Base-by-base conservation (phyloP, 208 protist genomes). In the Leishmania mexicana region DNA sequence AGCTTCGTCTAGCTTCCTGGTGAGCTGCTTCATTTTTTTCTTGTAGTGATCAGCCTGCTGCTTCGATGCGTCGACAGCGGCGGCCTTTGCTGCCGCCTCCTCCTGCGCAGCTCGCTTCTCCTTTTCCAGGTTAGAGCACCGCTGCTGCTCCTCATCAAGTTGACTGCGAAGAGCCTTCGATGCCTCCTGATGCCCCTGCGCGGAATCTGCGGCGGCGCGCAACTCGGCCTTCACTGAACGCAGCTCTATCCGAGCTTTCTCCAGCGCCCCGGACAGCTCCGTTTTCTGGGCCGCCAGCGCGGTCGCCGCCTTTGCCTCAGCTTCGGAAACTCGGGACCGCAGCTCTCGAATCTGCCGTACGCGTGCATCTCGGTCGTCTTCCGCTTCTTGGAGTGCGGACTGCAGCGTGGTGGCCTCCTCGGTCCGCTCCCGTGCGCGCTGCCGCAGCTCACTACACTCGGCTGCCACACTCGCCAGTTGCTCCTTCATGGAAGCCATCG, bases 341-440 rank as follows among this genome's bases (percentile, higher is more conserved):
- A 83, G 57, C 24, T 78, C 75, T 17, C 31, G 74, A 60, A 79
- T 49, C 75, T 79, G 80, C 8, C 64, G 80, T 24, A 58, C 51
- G 47, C 47, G 49, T 21, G 72, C 76, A 64, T 85, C 81, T n/a
- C 77, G 77, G 42, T 85, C 77, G 10, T 62, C 76, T 45, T 81
- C 76, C 0, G 51, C 51, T 17, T 80, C 75, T 54, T 81, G 67
- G 2, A 85, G 76, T 28, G 75, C 76, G 11, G 42, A 60, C 45
- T 77, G 42, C 28, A 85, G 53, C 13, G 68, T 74, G 24, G 60
- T 64, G 1, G 77, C n/a, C 62, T 85, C 77, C 64, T 79, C 80
- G 28, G 54, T 71, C 17, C 53, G 62, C 49, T 83, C 80, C 60
- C 67, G 80, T 8, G 51, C 35, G 19, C 53, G 38, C 62, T 76